Evolutionary conservation across 2,329 filamentous ascomycete genomes (phyloP), one percentile per base, ranked within the genome.

Genomic region (Stachybotrys elegans): DNA sequence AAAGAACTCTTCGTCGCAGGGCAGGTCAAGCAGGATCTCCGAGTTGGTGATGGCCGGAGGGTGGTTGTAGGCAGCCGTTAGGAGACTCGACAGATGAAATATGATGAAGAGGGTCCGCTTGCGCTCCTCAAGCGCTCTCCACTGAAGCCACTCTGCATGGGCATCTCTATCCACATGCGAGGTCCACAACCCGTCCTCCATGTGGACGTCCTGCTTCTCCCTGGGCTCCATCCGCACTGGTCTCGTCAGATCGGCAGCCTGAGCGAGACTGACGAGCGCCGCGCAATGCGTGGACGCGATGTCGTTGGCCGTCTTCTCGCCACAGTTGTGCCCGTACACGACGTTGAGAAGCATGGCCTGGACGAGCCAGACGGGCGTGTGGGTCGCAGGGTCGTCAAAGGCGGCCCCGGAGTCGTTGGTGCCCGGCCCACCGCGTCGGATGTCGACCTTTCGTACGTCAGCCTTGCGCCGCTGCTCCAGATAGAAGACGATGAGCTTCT

Each of bases 291-390:
- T 95, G 50, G 86, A 91, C 1, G 92, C 92, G 57, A 95, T 94
- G 60, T 96, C 90, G 48, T 88, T 89, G 19, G 89, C 86, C 43
- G 83, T 84, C 68, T 94, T 92, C 62, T 97, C 92, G 29, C 88
- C 89, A 61, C 90, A 95, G 53, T 95, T 94, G 63, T 96, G 88
- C 13, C 92, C 92, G 60, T 95, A 97, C 14, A 96, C 87, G 29
- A 97, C 88, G 60, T 95, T 97, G 41, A 98, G 75, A 8, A 97
- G 73, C 92, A 97, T 97, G 1, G 92, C 89, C 65, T 97, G 93
- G 14, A 97, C 90, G 21, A 98, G 76, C 91, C 92, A 97, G 32
- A 96, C 75, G 1, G 92, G 92, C 3, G 91, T 92, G 52, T 88
- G 82, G 31, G 82, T 77, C 14, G 81, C 75, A 40, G 76, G 76